Conservation (phyloP, 129 eudicot species). For the Erigeron canadensis region DNA sequence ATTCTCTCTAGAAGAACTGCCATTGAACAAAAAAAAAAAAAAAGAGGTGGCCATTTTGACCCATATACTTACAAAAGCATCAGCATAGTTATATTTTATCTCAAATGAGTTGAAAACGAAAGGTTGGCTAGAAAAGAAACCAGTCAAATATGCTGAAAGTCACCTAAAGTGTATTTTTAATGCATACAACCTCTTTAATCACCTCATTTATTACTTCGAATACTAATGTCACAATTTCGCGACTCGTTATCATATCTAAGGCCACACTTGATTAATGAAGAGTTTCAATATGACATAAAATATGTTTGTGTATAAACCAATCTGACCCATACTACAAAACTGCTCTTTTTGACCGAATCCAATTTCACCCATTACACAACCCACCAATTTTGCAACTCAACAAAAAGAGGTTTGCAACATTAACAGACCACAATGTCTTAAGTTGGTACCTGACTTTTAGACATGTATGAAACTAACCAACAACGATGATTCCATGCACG, state of each 20-base stretch:
- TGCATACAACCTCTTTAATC: neutral
- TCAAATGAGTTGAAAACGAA: neutral
- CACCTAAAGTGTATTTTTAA: too few species aligned
- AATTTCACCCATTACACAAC: neutral
- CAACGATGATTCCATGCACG: slow-evolving; percentile 96
- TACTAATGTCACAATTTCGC: neutral
- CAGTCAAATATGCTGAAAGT: neutral
- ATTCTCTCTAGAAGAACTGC: neutral
- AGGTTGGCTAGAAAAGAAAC: neutral
- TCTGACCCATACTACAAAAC: neutral
- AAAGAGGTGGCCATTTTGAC: neutral
- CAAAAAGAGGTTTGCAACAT: neutral
- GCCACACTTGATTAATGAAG: neutral
- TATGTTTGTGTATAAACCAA: too few species aligned
- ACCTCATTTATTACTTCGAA: neutral
- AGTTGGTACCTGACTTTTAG: slow-evolving; percentile 56
- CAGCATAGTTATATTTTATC: neutral
- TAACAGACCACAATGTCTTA: slow-evolving; percentile 13
- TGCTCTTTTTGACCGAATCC: neutral
- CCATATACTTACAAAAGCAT: neutral
- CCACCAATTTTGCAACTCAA: neutral
- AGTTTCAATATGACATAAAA: neutral
- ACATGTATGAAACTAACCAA: slow-evolving; percentile 83
- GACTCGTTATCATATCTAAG: neutral
- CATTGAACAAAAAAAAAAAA: neutral